Evolutionary conservation across 2,329 filamentous ascomycete genomes (phyloP), one percentile per base, ranked within the genome.

Genomic region (Neofusicoccum umdonicola): DNA sequence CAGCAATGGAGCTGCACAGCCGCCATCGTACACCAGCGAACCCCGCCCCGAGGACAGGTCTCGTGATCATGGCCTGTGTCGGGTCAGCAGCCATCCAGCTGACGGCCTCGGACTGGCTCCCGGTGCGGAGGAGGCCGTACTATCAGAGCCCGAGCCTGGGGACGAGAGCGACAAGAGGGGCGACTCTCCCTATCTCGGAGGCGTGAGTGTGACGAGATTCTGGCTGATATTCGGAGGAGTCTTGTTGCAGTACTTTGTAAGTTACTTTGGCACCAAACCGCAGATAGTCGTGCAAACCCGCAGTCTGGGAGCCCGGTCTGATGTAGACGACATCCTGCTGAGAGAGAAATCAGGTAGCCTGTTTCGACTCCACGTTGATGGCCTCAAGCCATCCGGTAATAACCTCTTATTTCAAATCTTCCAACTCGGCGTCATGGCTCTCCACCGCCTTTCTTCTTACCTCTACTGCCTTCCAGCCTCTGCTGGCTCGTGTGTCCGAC

Each of bases 361-460:
- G 76, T 71, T 93, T 94, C 72, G 91, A 94, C 79, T 84, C 86
- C 11, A 94, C 90, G 3, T 85, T 94, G 68, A 93, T 94, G 90
- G 90, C 90, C 4, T 92, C 90, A 2, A 89, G 85, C 47, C 91
- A 95, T 74, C 90, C 91, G 0, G 89, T 91, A 65, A 92, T 94
- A 67, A 93, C 90, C 0, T 92, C 90, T 0, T 87, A 93, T 74
- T 94, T 94, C 76, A 80, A 88, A 66, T 85, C 89, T 56, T 90
- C 90, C 37, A 92, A 94, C 74, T 87, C 87, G 52, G 91, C 91
- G 3, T 92, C 90, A 1, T 95, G 91, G 91, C 82, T 94, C 4
- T 92, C 90, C 1, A 94, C 91, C 0, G 87, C 90, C 0, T 94
- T 93, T 68, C 77, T 94, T 41, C 82, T 95, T 42, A 92, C 91